Conservation (phyloP, 129 eudicot species). For the sunflower (Helianthus annuus) region DNA sequence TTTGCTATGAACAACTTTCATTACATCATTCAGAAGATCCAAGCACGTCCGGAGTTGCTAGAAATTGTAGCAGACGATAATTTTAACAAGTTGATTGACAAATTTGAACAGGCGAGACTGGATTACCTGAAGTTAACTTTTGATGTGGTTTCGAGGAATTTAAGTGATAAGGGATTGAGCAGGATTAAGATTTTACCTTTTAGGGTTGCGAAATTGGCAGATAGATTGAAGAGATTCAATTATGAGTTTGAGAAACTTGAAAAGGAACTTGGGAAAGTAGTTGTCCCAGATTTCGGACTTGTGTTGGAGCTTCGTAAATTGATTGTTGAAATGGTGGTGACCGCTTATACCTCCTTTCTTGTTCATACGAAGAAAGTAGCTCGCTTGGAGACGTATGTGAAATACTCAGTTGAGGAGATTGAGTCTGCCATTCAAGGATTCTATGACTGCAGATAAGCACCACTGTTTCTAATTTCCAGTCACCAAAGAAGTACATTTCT, state of each 20-base stretch:
- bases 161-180: constrained; percentile 34
- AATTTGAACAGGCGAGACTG: not conserved
- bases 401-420: constrained; percentile 25
- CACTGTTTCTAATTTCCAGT: not conserved
- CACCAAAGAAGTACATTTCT: not conserved
- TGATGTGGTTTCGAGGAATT: constrained; percentile 21
- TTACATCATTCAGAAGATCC: constrained; percentile 28
- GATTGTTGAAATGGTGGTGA: constrained; percentile 23
- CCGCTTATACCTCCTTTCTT: constrained; percentile 31
- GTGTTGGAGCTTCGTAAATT: constrained; percentile 22
- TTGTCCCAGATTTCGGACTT: constrained; percentile 29
- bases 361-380: not conserved
- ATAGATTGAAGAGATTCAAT: constrained; percentile 32
- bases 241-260: constrained; percentile 23
- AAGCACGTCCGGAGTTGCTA: constrained; percentile 13
- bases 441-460: not conserved
- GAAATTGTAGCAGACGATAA: constrained; percentile 27
- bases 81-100: constrained; percentile 8
- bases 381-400: not conserved
- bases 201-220: constrained; percentile 24
- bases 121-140: constrained; percentile 12
- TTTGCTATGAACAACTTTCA: constrained; percentile 44
- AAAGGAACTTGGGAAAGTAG: constrained; percentile 14
- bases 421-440: constrained; percentile 12
- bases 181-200: not conserved